Conservation (phyloP, 225 moss, liverwort and hornwort species). For the Sphagnum contortum region DNA sequence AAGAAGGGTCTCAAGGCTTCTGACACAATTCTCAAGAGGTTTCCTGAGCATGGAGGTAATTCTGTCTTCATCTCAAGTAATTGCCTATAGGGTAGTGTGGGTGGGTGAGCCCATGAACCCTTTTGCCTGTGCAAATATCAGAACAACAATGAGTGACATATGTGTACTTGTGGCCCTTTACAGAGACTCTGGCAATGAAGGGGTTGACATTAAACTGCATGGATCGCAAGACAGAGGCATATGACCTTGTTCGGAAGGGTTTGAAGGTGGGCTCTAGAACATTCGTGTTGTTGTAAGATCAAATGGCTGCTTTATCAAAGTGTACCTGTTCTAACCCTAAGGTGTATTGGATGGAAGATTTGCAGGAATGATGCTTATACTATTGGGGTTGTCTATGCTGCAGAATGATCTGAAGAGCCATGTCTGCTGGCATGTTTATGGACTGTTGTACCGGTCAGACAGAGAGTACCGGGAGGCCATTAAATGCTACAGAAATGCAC, state of each 20-base stretch:
- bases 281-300: too few species aligned
- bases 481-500: slow-evolving; percentile 87
- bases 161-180: background rate
- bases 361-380: too few species aligned
- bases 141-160: too few species aligned
- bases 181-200: slow-evolving; percentile 98
- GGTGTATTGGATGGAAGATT: background rate
- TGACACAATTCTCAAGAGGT: slow-evolving; percentile 88
- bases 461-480: slow-evolving; percentile 98
- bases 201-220: slow-evolving; percentile 95
- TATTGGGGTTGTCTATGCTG: background rate
- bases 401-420: slow-evolving; percentile 96
- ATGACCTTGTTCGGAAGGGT: slow-evolving; percentile 83
- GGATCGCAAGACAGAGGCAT: slow-evolving; percentile 91
- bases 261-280: slow-evolving; percentile 38
- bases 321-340: too few species aligned
- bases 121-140: too few species aligned
- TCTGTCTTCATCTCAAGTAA: background rate
- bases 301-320: too few species aligned
- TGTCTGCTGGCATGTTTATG: slow-evolving; percentile 99
- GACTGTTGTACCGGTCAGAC: slow-evolving; percentile 91
- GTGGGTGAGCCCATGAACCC: too few species aligned
- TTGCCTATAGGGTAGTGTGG: too few species aligned
- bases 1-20: slow-evolving; percentile 97
- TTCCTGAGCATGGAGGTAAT: slow-evolving; percentile 92